A percentile compares a stretch with the other conserved stretches of the same genome.
Conservation (phyloP, 1,139 yeast genomes). For the Yamadazyma taylorii region DNA sequence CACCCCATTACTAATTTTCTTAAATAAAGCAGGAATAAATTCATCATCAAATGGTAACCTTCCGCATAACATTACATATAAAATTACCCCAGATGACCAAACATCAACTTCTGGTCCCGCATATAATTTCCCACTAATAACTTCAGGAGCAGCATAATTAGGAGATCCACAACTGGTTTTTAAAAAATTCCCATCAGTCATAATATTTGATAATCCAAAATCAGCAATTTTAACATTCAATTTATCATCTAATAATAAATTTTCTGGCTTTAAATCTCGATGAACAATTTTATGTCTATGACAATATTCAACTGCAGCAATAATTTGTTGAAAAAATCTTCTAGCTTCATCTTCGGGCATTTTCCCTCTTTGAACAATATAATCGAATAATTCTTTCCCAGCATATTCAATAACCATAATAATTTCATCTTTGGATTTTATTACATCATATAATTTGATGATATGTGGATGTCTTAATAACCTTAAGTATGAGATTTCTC, state of each 20-base stretch:
- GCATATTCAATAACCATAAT: conserved; percentile 98
- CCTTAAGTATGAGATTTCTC: conserved; percentile 89
- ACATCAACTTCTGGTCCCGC: conserved; percentile 99
- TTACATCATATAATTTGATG: conserved; percentile 93
- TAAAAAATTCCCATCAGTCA: conserved; percentile 97
- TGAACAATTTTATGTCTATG: conserved; percentile 98
- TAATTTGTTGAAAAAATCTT: conserved; percentile 93
- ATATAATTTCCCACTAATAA: conserved; percentile 89
- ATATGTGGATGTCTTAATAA: conserved; percentile 94
- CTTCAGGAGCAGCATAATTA: conserved; percentile 98
- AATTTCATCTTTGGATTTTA: conserved; percentile 92
- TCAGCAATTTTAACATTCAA: conserved; percentile 95
- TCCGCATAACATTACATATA: conserved; percentile 96
- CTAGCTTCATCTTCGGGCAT: conserved; percentile 95
- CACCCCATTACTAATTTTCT: conserved; percentile 92
- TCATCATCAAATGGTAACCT: conserved; percentile 97
- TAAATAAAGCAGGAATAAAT: conserved; percentile 92
- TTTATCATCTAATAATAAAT: conserved; percentile 84
- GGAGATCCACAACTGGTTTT: conserved; percentile 96
- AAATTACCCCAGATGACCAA: conserved; percentile 97
- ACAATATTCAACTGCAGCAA: conserved; percentile 97
- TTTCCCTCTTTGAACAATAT: conserved; percentile 91
- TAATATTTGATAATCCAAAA: conserved; percentile 91
- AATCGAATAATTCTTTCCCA: conserved; percentile 93
- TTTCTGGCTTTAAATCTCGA: conserved; percentile 94